Conservation (phyloP, 2,329 filamentous ascomycete genomes). For the Bipolaris zeicola region DNA sequence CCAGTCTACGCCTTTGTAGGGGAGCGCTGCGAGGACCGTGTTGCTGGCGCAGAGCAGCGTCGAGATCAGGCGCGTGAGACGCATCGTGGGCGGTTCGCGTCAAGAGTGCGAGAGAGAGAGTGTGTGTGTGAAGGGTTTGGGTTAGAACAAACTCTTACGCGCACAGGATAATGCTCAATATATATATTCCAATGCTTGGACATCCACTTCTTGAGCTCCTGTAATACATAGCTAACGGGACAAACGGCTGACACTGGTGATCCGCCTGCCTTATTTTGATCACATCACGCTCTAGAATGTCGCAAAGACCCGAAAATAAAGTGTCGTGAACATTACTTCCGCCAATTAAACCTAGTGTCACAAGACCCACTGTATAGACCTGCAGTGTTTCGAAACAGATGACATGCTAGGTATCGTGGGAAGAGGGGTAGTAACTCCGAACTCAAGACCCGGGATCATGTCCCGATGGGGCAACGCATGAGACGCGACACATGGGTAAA, state of each 20-base stretch:
- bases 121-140: too few relatives aligned
- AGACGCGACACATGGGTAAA: not conserved
- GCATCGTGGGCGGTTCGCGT: constrained; percentile 26
- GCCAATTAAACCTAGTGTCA: constrained; percentile 6
- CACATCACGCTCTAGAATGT: not conserved
- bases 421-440: not conserved
- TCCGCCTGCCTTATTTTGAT: constrained; percentile 1
- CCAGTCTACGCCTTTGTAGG: constrained; percentile 72
- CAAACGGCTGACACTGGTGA: not conserved
- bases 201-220: not conserved
- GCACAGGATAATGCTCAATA: not conserved
- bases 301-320: constrained; percentile 3
- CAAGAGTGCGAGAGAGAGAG: not conserved
- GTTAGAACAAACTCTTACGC: not conserved
- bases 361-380: constrained; percentile 2
- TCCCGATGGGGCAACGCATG: not conserved
- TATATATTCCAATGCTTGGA: not conserved
- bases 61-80: constrained; percentile 25
- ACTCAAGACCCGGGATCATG: not conserved
- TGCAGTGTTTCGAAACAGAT: constrained; percentile 14
- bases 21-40: constrained; percentile 55
- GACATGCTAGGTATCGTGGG: not conserved
- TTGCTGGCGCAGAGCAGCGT: constrained; percentile 28
- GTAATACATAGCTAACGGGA: constrained; percentile 3
- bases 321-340: constrained; percentile 6